Percentiles rank a stretch among this genome's conserved stretches.
These are phyloP conservation scores for Aureobasidium sp. DNA, from an alignment of 2,329 filamentous ascomycete genomes.

Conservation along the genomic window DNA sequence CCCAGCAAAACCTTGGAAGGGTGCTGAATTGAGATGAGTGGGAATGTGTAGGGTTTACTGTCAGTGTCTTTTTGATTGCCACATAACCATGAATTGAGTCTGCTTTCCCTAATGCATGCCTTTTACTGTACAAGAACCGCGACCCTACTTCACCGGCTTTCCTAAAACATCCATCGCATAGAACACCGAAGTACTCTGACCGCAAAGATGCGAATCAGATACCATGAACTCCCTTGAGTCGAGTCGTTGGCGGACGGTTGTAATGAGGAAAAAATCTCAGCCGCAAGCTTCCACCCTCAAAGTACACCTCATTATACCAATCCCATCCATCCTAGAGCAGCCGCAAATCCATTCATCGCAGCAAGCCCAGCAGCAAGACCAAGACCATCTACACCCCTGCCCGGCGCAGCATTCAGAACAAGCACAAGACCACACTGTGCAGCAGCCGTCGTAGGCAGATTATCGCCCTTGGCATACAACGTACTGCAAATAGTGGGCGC, in stretches of 20 bases:
- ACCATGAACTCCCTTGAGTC: too few relatives aligned
- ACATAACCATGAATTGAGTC: too few relatives aligned
- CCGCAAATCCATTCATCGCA: background rate
- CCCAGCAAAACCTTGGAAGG: background rate
- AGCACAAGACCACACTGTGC: slow-evolving; percentile 7
- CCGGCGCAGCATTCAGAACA: background rate
- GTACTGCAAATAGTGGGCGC: slow-evolving; percentile 2
- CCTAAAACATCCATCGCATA: too few relatives aligned
- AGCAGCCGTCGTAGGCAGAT: slow-evolving; percentile 6
- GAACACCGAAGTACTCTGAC: too few relatives aligned
- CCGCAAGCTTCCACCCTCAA: too few relatives aligned
- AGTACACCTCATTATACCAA: background rate
- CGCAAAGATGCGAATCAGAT: too few relatives aligned
- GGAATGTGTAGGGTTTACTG: background rate
- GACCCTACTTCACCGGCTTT: too few relatives aligned
- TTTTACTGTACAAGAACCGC: too few relatives aligned
- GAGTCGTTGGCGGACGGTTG: background rate
- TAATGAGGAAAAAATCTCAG: background rate
- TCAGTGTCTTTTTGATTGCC: background rate
- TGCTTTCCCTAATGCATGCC: too few relatives aligned
- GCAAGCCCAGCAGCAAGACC: background rate
- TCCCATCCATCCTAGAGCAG: background rate
- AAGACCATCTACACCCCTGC: background rate
- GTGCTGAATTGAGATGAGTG: background rate
- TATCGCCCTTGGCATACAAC: background rate